phyloP scores from a whole-genome alignment of 805 yeast species.

The Suhomyces kilbournensis region DNA sequence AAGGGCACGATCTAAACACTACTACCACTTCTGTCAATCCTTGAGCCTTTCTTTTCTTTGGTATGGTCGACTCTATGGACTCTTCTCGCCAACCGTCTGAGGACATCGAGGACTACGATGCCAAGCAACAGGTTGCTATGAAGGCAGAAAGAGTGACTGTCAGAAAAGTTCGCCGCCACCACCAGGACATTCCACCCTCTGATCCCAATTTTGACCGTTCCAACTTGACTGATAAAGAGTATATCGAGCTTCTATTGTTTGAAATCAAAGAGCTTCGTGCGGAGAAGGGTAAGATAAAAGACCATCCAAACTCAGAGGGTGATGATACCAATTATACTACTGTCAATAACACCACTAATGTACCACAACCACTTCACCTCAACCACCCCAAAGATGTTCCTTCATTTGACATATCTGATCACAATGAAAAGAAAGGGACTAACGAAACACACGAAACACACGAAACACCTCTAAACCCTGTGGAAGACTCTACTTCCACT shows the following conservation, averaged over 20 bases:
- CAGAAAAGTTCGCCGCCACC: neutral
- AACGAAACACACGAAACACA: neutral
- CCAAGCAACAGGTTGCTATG: neutral
- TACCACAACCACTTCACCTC: neutral
- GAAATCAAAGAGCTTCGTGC: conserved; percentile 36
- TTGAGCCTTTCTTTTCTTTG: neutral
- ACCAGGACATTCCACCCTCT: conserved; percentile 24
- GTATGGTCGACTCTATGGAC: neutral
- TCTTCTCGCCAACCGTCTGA: neutral
- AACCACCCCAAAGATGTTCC: neutral
- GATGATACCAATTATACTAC: neutral
- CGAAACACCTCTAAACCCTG: neutral
- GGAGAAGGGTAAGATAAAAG: neutral
- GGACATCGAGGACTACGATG: neutral
- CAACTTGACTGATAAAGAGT: conserved; percentile 25
- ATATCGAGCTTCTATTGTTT: conserved; percentile 32
- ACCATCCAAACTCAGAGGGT: neutral
- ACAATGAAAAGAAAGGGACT: neutral
- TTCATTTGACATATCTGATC: neutral
- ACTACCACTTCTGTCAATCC: neutral
- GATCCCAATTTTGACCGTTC: conserved; percentile 35
- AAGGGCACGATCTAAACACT: neutral
- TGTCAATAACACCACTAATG: neutral
- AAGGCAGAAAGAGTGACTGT: neutral
- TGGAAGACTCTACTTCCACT: neutral